phyloP scores from a whole-genome alignment of 345 rosid species.

The Turnera subulata region DNA sequence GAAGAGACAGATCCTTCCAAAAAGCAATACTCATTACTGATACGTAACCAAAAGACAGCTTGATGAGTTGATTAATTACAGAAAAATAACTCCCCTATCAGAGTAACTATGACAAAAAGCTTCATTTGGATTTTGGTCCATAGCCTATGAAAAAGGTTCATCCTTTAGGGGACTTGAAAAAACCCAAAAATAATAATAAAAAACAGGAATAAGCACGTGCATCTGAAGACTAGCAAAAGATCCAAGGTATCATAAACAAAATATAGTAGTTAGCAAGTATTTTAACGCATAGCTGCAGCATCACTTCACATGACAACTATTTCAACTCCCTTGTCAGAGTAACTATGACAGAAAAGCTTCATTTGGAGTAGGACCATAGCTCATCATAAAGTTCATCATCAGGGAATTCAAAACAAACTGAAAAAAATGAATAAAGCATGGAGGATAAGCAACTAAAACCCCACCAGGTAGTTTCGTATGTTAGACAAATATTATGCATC shows the following conservation, averaged over 20 bases:
- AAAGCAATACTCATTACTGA: too few species aligned
- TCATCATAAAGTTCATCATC: slow-evolving; percentile 47
- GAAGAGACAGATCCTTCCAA: too few species aligned
- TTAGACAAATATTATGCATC: too few species aligned
- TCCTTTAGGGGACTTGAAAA: slow-evolving; percentile 18
- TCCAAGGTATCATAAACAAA: not conserved
- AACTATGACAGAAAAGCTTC: slow-evolving; percentile 43
- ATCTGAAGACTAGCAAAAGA: too few species aligned
- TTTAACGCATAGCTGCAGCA: not conserved
- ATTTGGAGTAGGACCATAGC: slow-evolving; percentile 47
- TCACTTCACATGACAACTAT: too few species aligned
- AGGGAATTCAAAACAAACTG: slow-evolving; percentile 15
- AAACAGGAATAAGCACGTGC: too few species aligned
- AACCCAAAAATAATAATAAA: not conserved
- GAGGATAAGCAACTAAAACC: too few species aligned
- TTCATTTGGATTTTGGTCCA: slow-evolving; percentile 34
- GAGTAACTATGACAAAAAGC: slow-evolving; percentile 50
- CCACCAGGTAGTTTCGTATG: too few species aligned
- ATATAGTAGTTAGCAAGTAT: not conserved
- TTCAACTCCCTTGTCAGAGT: slow-evolving; percentile 42
- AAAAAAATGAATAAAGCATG: not conserved
- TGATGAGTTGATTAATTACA: not conserved
- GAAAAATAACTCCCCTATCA: slow-evolving; percentile 17
- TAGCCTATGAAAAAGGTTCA: slow-evolving; percentile 27
- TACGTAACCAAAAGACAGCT: too few species aligned